Evolutionary conservation across 2,329 filamentous ascomycete species (phyloP), one percentile per base, ranked within the genome.

Genomic region (Epichloe sibirici): DNA sequence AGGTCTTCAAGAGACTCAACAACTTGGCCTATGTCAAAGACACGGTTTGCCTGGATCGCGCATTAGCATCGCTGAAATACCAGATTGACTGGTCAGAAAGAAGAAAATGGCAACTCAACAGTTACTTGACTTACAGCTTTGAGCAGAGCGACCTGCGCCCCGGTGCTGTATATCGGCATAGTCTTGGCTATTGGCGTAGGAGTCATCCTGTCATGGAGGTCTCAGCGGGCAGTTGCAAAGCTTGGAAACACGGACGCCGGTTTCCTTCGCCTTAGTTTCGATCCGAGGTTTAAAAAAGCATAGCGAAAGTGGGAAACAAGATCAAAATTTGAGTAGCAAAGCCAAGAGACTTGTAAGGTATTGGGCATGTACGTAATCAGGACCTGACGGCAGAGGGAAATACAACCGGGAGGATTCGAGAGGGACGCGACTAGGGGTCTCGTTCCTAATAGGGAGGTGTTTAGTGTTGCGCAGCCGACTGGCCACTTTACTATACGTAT

Each of bases 131-230:
- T 58, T 62, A 80, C 76, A 69, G 79, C 80, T 66, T 75, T 74
- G 49, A 82, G 63, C 42, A 83, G 74, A 65, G 79, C 78, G 57
- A 65, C 67, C 69, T 78, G 76, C 65, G 74, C 73, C 58, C 66
- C 65, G 49, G 64, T 61, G 56, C 63, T 71, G 57, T 71, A 71
- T 23, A 55, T 45, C 23, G 70, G 67, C 70, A 72, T 73, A 47
- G 52, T 21, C 23, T 50, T 53, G 39, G 45, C 2, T 25, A 37
- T 25, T 13, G 44, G 42, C n/a, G 48, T 17, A 37, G 53, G 39
- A 28, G 50, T 35, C 51, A 53, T 51, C 39, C 9, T 44, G 43
- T 34, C 17, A 23, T 21, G 9, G 28, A 21, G 31, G 45, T 12
- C 11, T 21, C 35, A n/a, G 25, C 17, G n/a, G 23, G 28, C 23